Base-by-base conservation (phyloP, 306 rosid genomes). In the Cucurbita ficifolia region DNA sequence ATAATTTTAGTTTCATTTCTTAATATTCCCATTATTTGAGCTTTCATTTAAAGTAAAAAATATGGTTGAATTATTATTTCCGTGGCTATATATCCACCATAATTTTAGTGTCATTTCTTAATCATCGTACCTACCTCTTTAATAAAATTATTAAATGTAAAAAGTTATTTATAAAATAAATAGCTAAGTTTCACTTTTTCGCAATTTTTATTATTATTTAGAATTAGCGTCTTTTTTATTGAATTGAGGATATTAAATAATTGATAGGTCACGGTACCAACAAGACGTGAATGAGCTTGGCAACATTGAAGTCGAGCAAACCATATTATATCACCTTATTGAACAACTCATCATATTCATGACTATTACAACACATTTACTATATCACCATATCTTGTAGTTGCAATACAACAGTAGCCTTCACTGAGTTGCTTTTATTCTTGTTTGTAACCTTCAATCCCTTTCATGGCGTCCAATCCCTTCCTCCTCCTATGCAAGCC, bases 401-500 rank as follows among this genome's bases (percentile, higher is more conserved):
- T 14, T 14, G 53, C 17, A 50, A 18, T 50, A 18, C 58, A 53
- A 53, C 3, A 18, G 29, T 53, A 18, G 19, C 58, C 58, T 53
- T 53, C 58, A 53, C 58, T n/a, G 58, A 53, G 3, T 53, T 7
- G 22, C 10, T 17, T n/a, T n/a, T 52, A 67, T 43, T 42, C 22
- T 24, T 21, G 73, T 43, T 10, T 18, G 73, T 38, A 42, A 67
- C 54, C 38, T 67, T 40, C 29, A 67, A 1, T 18, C 10, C 52
- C 10, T 42, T 68, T 5, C 19, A 48, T 70, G 57, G 57, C 22
- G 8, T 10, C 38, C 1, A 16, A 56, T 56, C 3, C 61, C 38
- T 10, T 55, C 16, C 61, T 69, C 42, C 57, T 67, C 72, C 72
- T 40, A 5, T 67, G 6, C 22, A 67, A 18, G 53, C 80, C 96